A percentile compares a stretch with the other conserved stretches of the same genome.
These are phyloP conservation scores for Quercus phellos DNA, from an alignment of 331 rosid species.

Conservation along the genomic window DNA sequence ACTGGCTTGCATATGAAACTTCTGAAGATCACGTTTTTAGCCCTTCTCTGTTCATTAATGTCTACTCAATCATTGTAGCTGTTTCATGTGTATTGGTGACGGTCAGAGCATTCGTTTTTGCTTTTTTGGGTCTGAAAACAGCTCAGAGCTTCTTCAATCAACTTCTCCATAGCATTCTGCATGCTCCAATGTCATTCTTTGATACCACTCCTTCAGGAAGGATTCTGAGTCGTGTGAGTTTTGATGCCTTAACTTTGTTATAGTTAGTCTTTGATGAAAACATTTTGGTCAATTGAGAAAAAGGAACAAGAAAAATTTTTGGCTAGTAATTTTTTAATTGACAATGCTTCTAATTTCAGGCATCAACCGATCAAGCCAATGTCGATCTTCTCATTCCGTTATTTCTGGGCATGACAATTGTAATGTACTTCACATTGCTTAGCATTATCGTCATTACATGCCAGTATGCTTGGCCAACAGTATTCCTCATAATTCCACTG, in stretches of 20 bases:
- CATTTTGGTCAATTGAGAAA: too few species aligned
- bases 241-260: too few species aligned
- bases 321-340: too few species aligned
- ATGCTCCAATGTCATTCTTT: constrained; percentile 92
- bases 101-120: constrained; percentile 37
- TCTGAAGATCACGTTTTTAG: constrained; percentile 51
- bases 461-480: constrained; percentile 84
- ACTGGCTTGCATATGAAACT: constrained; percentile 86
- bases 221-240: constrained; percentile 75
- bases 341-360: constrained; percentile 30
- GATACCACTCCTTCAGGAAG: constrained; percentile 95
- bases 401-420: constrained; percentile 33
- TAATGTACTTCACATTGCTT: constrained; percentile 61
- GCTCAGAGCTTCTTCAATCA: constrained; percentile 64
- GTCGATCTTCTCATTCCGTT: constrained; percentile 67
- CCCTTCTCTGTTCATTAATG: constrained; percentile 47
- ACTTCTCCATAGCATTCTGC: constrained; percentile 69
- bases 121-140: constrained; percentile 58
- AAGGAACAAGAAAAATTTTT: too few species aligned
- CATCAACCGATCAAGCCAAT: constrained; percentile 80
- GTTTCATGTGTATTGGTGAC: constrained; percentile 36
- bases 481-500: constrained; percentile 75
- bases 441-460: constrained; percentile 57
- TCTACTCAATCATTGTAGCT: constrained; percentile 42
- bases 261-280: too few species aligned